Evolutionary conservation across 495 filamentous ascomycete genomes (phyloP), one percentile per base, ranked within the genome.

Genomic region (Xylaria longipes): DNA sequence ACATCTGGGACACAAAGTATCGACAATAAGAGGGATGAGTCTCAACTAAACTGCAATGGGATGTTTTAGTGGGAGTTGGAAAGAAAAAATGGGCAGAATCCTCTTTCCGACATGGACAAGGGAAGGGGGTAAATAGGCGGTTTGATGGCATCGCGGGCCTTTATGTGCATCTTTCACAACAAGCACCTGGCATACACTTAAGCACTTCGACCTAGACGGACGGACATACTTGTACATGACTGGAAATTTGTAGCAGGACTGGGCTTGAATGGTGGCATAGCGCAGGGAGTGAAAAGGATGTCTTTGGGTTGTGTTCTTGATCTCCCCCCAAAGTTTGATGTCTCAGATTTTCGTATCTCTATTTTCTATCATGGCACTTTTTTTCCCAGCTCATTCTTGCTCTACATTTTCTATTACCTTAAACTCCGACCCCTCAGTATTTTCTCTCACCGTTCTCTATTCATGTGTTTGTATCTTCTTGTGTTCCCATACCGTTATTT

Each of bases 241-340:
- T 71, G 73, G 73, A 73, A 77, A 73, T 76, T 71, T 77, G 77
- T 68, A 75, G 77, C 73, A 77, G 68, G 77, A 71, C 69, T 73
- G 77, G 70, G 73, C 75, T 72, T 77, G 75, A 76, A 77, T 67
- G 80, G 82, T 80, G 82, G 86, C 84, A 86, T 85, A 88, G 84
- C 87, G 88, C 85, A 86, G 81, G 87, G 87, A 87, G 87, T 86
- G 85, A 84, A 83, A 83, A 83, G 87, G 86, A 86, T 87, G 77
- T 87, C 84, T 84, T 84, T 82, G 84, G 65, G 86, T 85, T 84
- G 84, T 84, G 80, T 84, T 85, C 83, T 70, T 76, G 67, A 66
- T 72, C 39, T 68, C 66, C 74, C 57, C 27, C 46, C 61, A 65
- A 29, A 58, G 61, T 71, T 71, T 65, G 61, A 71, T 66, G 61